These are phyloP conservation scores for Glomus cerebriforme DNA, from an alignment of 192 early-diverging fungal genomes.

Conservation along the genomic window DNA sequence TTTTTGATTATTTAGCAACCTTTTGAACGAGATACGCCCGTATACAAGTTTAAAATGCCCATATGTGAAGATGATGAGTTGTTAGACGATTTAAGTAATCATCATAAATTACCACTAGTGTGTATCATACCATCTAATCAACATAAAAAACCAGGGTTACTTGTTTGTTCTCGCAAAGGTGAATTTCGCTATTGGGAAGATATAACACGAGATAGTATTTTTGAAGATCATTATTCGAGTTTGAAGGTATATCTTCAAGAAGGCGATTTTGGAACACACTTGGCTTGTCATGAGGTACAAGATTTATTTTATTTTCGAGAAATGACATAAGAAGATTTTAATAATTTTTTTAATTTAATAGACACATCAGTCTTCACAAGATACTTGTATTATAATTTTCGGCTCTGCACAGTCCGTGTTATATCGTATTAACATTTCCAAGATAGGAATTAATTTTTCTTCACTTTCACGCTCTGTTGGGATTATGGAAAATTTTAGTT, in stretches of 20 bases:
- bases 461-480: neutral
- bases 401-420: neutral
- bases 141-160: constrained; percentile 1
- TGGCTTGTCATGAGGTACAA: constrained; percentile 25
- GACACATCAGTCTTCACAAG: neutral
- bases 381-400: constrained; percentile 19
- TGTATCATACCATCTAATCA: constrained; percentile 24
- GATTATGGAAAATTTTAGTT: constrained; percentile 3
- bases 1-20: constrained; percentile 9
- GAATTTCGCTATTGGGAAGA: constrained; percentile 35
- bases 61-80: neutral
- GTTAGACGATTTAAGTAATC: neutral
- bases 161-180: constrained; percentile 29
- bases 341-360: neutral
- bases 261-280: constrained; percentile 13
- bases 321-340: neutral
- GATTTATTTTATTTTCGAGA: neutral
- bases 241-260: constrained; percentile 23
- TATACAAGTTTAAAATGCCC: constrained; percentile 16
- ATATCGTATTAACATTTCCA: constrained; percentile 4
- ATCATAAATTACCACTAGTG: constrained; percentile 23
- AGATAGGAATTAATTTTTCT: neutral
- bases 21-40: neutral
- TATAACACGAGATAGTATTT: neutral
- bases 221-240: constrained; percentile 1